Conservation (phyloP, 768 basidiomycete species). For the Nevesoporus exiguus region DNA sequence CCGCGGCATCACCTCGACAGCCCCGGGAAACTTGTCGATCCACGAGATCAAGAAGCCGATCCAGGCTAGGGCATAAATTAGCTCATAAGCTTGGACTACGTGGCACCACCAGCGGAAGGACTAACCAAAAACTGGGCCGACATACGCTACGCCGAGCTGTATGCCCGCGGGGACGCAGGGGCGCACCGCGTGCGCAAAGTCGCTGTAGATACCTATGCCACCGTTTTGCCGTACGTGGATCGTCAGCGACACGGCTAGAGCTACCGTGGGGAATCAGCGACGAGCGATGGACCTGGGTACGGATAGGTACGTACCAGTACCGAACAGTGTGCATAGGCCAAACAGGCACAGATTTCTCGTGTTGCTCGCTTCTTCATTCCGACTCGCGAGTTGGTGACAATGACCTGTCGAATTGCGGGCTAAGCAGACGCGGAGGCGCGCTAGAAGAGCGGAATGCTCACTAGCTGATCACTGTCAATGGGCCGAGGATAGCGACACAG, state of each 20-base stretch:
- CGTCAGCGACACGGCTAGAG: conserved; percentile 21
- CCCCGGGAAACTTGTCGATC: conserved; percentile 29
- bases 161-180: conserved; percentile 22
- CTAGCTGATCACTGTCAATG: conserved; percentile 18
- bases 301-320: conserved; percentile 13
- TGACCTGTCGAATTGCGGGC: conserved; percentile 2
- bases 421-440: neutral
- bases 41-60: conserved; percentile 23
- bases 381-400: conserved; percentile 10
- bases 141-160: conserved; percentile 30
- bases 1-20: conserved; percentile 21
- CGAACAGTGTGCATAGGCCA: conserved; percentile 15
- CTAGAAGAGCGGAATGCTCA: conserved; percentile 3
- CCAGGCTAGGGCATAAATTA: conserved; percentile 10
- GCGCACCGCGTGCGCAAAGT: conserved; percentile 24
- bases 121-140: conserved; percentile 29
- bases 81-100: neutral
- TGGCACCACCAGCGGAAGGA: neutral
- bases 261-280: conserved; percentile 10
- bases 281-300: neutral
- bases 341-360: conserved; percentile 24
- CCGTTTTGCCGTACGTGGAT: conserved; percentile 25
- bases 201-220: conserved; percentile 24
- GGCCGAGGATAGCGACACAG: conserved; percentile 10
- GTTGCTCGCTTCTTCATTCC: conserved; percentile 21